Base-by-base conservation (phyloP, 2,329 filamentous ascomycete species). In the Cordyceps tenuipes region DNA sequence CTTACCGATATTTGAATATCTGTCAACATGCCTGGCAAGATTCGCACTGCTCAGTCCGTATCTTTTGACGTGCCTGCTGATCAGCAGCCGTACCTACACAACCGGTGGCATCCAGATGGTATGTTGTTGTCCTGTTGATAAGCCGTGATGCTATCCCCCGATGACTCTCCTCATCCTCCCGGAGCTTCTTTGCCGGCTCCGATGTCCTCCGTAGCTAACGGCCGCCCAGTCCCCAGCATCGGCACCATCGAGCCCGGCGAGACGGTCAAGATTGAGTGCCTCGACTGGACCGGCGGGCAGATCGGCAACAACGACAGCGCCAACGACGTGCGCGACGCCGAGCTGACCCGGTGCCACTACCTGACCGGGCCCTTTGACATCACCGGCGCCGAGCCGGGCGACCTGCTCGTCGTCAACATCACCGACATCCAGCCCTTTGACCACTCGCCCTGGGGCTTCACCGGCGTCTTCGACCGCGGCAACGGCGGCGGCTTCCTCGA, bases 71-170 rank as follows among this genome's bases (percentile, higher is more conserved):
- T 83, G 70, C 86, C 87, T 39, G 88, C 89, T 5, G 77, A 80
- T 41, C 83, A 90, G 63, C 89, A 93, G 69, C 73, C 82, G 2
- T 81, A 82, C 56, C 75, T 92, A 10, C 89, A 93, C 56, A 97
- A 97, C 69, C 82, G 91, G 71, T 96, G 91, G 92, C 92, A 97
- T 69, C 92, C 92, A 41, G 91, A 96, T 65, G 87, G 90, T 91
- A 79, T 57, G 79, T 69, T 19, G n/a, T 17, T 12, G 17, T 52
- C 7, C 31, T 58, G 19, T 21, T 23, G 4, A n/a, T n/a, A n/a
- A n/a, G n/a, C n/a, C n/a, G n/a, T n/a, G n/a, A n/a, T n/a, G n/a
- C n/a, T n/a, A n/a, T n/a, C n/a, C n/a, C n/a, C n/a, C n/a, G n/a
- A n/a, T n/a, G n/a, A n/a, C n/a, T n/a, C n/a, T n/a, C n/a, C n/a